Conservation (phyloP, 2,329 filamentous ascomycete genomes). For the Claviceps quebecensis region DNA sequence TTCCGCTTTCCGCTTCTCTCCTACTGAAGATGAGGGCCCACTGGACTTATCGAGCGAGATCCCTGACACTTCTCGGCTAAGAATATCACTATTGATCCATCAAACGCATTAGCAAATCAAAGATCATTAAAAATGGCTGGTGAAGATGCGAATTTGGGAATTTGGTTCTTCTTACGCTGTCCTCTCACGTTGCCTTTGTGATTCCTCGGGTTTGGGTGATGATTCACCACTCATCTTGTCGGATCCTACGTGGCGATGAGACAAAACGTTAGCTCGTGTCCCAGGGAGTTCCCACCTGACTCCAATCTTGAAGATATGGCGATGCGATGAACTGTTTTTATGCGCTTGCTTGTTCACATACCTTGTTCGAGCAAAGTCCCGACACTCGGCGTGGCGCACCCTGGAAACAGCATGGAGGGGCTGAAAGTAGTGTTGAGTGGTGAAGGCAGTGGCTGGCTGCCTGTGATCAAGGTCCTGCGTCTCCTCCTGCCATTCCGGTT, state of each 20-base stretch:
- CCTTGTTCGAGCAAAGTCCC: slow-evolving; percentile 75
- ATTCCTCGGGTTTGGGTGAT: slow-evolving; percentile 45
- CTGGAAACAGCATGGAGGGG: slow-evolving; percentile 55
- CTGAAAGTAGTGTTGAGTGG: slow-evolving; percentile 88
- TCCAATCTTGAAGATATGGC: too few species aligned
- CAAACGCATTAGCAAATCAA: slow-evolving; percentile 3
- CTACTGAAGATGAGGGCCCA: slow-evolving; percentile 33
- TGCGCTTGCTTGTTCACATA: slow-evolving; percentile 24
- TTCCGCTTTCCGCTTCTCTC: slow-evolving; percentile 50
- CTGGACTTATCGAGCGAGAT: slow-evolving; percentile 75
- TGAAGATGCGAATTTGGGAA: background rate
- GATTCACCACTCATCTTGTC: slow-evolving; percentile 23
- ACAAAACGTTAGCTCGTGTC: background rate
- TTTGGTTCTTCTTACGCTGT: slow-evolving; percentile 55
- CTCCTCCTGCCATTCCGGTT: slow-evolving; percentile 83
- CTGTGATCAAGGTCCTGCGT: slow-evolving; percentile 86
- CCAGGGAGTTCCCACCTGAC: too few species aligned
- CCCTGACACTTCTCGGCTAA: slow-evolving; percentile 85
- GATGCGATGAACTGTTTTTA: too few species aligned
- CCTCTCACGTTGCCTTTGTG: slow-evolving; percentile 78
- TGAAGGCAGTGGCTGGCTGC: slow-evolving; percentile 89
- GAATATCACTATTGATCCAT: slow-evolving; percentile 50
- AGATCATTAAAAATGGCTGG: background rate
- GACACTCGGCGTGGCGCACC: slow-evolving; percentile 57
- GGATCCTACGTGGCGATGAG: slow-evolving; percentile 13